Evolutionary conservation across 768 basidiomycete species (phyloP), one percentile per base, ranked within the genome.

Genomic region (Leccinum variicolor): DNA sequence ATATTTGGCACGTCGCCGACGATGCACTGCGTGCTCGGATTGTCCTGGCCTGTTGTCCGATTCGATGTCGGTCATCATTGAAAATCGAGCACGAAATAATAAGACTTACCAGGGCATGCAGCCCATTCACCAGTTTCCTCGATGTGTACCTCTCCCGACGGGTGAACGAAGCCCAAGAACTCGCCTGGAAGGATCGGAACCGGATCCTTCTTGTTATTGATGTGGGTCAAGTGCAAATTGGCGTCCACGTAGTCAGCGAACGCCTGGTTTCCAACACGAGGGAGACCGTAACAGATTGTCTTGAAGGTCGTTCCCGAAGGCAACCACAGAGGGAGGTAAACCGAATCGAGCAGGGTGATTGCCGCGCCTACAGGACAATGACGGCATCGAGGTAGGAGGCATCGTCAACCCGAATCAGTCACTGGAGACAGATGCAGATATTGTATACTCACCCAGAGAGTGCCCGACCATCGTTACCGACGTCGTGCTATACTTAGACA

Each of bases 201-300:
- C 0, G 71, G 67, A 53, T 80, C 79, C 52, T 74, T 55, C 58
- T 68, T 47, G 69, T 87, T 85, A 66, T 81, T 85, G 66, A 87
- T 77, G 58, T 81, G 84, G 4, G 77, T 83, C 48, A 84, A 62
- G 13, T 71, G 58, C 39, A 74, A 48, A 46, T 80, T 69, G 11
- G 75, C 68, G 59, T 85, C 47, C 8, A 48, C 47, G 14, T 48
- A 48, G 15, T 48, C 2, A 9, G 47, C 47, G 17, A 48, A 48
- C 1, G 47, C 47, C 14, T 48, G 47, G 9, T 48, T 48, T 28
- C 47, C 47, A 15, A 48, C 47, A 13, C 47, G 47, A 48, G 47
- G 47, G 14, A 54, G 49, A 60, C 53, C 3, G 76, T 76, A n/a
- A 66, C 75, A 7, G 17, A 48, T 48, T 0, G 47, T 48, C 25